Conservation (phyloP, 2,329 filamentous ascomycete species). For the Fusarium tricinctum region DNA sequence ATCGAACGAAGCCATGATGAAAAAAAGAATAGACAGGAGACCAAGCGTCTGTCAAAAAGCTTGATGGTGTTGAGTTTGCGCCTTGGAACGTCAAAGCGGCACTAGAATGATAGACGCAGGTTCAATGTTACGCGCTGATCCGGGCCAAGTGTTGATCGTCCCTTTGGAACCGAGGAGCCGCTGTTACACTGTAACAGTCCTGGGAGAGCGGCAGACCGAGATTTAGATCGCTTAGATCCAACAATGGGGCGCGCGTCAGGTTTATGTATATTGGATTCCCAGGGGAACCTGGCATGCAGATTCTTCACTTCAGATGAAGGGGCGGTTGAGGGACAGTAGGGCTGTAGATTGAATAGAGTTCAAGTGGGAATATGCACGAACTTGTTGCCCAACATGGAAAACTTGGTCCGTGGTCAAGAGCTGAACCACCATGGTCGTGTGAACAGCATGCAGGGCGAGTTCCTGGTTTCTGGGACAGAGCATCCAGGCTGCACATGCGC, state of each 20-base stretch:
- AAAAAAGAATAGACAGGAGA: not conserved
- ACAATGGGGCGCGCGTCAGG: not conserved
- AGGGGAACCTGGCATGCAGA: conserved; percentile 13
- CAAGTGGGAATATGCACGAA: not conserved
- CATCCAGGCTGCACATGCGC: not conserved
- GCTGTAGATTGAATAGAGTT: conserved; percentile 24
- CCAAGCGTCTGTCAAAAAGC: not conserved
- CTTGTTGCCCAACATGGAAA: conserved; percentile 8
- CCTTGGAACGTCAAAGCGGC: not conserved
- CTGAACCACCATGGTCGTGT: conserved; percentile 31
- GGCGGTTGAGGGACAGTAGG: not conserved
- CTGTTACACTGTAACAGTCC: conserved; percentile 1
- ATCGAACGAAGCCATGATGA: conserved; percentile 18
- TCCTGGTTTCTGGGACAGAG: conserved; percentile 22
- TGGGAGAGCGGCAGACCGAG: not conserved
- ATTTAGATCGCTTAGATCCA: not conserved
- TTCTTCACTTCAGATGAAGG: not conserved
- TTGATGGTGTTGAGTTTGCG: not conserved
- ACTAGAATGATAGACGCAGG: not conserved
- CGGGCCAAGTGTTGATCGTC: conserved; percentile 18
- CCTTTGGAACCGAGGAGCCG: conserved; percentile 8
- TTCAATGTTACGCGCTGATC: conserved; percentile 28
- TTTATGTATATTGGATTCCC: conserved; percentile 28
- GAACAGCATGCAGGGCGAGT: not conserved
- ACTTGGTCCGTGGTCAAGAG: conserved; percentile 19